phyloP scores from a whole-genome alignment of 2,329 filamentous ascomycete species.

The Tympanopsis confertula region DNA sequence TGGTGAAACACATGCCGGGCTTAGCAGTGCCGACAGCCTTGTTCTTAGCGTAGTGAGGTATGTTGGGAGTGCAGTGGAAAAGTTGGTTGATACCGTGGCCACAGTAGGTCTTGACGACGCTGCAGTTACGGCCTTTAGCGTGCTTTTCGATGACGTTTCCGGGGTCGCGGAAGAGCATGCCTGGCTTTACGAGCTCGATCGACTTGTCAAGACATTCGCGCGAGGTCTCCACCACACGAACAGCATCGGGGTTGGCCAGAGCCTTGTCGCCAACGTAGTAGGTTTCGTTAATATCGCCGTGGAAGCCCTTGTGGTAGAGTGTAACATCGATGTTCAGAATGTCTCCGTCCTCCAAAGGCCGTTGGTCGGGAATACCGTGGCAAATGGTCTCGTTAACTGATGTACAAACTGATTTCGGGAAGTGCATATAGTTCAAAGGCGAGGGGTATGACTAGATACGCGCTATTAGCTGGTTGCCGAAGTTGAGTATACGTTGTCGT shows the following conservation, averaged over 20 bases:
- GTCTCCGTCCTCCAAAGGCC: constrained; percentile 52
- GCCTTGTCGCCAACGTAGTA: constrained; percentile 60
- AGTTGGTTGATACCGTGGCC: constrained; percentile 59
- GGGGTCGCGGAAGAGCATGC: constrained; percentile 55
- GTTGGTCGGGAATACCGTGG: constrained; percentile 58
- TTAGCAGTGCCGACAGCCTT: constrained; percentile 58
- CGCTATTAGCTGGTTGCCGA: constrained; percentile 3
- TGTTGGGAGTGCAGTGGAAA: constrained; percentile 56
- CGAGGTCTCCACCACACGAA: constrained; percentile 56
- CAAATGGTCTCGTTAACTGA: constrained; percentile 61
- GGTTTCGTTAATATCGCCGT: constrained; percentile 60
- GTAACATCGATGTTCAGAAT: constrained; percentile 62
- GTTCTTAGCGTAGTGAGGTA: constrained; percentile 62
- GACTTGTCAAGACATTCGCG: constrained; percentile 52
- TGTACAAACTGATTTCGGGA: constrained; percentile 62
- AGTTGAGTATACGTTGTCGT: background rate
- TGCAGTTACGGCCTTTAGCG: constrained; percentile 48
- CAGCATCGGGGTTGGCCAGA: constrained; percentile 45
- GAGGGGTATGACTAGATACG: constrained; percentile 50
- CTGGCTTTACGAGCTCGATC: constrained; percentile 56
- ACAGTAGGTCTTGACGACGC: constrained; percentile 58
- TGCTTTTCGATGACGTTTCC: constrained; percentile 58
- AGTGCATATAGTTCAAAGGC: constrained; percentile 57
- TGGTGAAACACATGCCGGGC: constrained; percentile 61
- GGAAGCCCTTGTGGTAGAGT: constrained; percentile 56